phyloP scores from a whole-genome alignment of 225 moss, liverwort and hornwort genomes.

The Pseudoscleropodium purum region DNA sequence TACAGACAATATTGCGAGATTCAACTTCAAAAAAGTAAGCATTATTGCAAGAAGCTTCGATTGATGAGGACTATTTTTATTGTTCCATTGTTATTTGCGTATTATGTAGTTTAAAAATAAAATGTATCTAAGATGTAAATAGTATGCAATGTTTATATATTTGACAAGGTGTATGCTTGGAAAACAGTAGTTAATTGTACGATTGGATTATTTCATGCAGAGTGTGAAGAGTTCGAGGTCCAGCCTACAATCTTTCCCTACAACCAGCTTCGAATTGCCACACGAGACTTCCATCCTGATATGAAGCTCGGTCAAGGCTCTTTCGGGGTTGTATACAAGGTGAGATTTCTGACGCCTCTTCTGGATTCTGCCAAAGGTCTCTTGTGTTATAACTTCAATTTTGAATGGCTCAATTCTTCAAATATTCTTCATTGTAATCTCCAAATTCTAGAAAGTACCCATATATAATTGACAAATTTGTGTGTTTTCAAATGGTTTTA shows the following conservation, averaged over 20 bases:
- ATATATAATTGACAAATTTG: rapidly evolving
- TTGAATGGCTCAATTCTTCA: not conserved
- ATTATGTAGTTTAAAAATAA: not conserved
- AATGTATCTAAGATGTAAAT: not conserved
- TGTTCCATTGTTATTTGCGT: not conserved
- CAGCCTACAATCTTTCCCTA: not conserved
- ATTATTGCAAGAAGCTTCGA: too few relatives aligned
- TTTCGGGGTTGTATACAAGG: not conserved
- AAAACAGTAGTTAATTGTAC: not conserved
- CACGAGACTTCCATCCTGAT: not conserved
- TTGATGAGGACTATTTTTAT: too few relatives aligned
- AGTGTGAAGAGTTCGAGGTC: not conserved
- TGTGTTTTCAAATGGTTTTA: too few relatives aligned
- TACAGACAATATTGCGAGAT: not conserved
- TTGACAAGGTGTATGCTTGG: not conserved
- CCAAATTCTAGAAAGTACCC: not conserved
- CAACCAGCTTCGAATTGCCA: not conserved
- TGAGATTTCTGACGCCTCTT: not conserved
- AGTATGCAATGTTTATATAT: not conserved
- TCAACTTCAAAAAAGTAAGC: conserved; percentile 8
- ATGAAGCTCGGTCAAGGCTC: not conserved
- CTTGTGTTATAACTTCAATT: too few relatives aligned
- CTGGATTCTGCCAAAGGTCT: too few relatives aligned
- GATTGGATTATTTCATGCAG: not conserved
- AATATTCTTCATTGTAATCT: not conserved